phyloP scores from a whole-genome alignment of 768 basidiomycete genomes.

The Ramaria rubella region DNA sequence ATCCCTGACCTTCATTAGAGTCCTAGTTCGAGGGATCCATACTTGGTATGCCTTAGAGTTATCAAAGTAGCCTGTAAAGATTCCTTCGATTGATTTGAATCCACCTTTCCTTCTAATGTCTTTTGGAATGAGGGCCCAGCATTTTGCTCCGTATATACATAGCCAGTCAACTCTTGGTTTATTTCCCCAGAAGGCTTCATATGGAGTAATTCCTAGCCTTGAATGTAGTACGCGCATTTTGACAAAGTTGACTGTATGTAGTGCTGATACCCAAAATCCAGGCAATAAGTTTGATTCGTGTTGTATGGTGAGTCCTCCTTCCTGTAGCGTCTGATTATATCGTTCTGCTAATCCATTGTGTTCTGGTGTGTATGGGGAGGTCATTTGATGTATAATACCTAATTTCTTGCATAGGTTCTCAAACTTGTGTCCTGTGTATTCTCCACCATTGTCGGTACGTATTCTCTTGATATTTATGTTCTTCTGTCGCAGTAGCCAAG shows the following conservation, averaged over 20 bases:
- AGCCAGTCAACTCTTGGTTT: constrained; percentile 16
- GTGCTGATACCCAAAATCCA: constrained; percentile 13
- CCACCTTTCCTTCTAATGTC: background rate
- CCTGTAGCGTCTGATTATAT: constrained; percentile 22
- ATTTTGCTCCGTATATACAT: background rate
- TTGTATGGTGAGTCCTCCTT: constrained; percentile 20
- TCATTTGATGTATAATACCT: constrained; percentile 22
- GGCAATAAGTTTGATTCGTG: constrained; percentile 18
- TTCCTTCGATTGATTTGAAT: background rate
- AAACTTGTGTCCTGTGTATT: constrained; percentile 23
- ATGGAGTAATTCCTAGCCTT: constrained; percentile 14
- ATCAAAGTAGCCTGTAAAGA: background rate
- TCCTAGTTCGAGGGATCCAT: background rate
- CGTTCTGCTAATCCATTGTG: constrained; percentile 29
- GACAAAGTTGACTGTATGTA: background rate
- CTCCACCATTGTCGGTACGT: constrained; percentile 24
- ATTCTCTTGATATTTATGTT: background rate
- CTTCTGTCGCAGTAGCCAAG: background rate
- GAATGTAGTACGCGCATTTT: background rate
- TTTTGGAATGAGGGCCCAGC: background rate
- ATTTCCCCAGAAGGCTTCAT: constrained; percentile 17
- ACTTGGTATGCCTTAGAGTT: background rate
- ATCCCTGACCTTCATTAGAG: background rate
- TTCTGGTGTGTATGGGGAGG: constrained; percentile 23
- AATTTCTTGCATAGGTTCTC: constrained; percentile 11